Evolutionary conservation across 1,284 basidiomycete species (phyloP).

Genomic region (Sanghuangporus baumii): DNA sequence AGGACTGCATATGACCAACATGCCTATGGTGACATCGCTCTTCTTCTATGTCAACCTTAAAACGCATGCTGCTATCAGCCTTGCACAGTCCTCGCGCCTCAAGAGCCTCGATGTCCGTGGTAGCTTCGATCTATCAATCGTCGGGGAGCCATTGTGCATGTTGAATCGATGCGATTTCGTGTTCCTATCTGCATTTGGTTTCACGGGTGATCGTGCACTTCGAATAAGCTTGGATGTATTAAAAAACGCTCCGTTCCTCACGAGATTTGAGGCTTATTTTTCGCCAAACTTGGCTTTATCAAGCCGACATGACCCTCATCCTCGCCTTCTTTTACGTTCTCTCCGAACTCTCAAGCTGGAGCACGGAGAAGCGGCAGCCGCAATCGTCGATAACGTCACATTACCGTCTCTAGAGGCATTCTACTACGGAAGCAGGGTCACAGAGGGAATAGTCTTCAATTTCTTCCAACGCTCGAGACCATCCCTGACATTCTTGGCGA

Average conservation of each 20-base stretch:
- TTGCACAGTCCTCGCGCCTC: background rate
- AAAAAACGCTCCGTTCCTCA: too few species aligned
- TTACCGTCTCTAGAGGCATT: background rate
- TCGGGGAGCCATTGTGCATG: too few species aligned
- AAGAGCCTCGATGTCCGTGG: background rate
- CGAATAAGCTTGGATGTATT: too few species aligned
- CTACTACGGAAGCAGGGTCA: background rate
- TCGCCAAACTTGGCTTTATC: too few species aligned
- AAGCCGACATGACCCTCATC: background rate
- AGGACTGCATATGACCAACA: background rate
- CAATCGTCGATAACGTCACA: background rate
- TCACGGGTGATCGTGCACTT: too few species aligned
- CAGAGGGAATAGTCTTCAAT: background rate
- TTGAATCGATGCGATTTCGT: background rate
- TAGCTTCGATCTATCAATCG: background rate
- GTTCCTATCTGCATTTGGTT: background rate
- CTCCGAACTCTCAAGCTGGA: background rate
- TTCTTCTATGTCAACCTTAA: background rate
- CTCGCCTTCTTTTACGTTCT: background rate
- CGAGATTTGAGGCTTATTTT: too few species aligned
- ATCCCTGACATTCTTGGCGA: background rate
- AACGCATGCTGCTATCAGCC: background rate
- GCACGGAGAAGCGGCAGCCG: background rate
- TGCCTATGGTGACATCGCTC: background rate
- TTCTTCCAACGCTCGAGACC: background rate